phyloP scores from a whole-genome alignment of 2,329 filamentous ascomycete genomes.

The Alternaria sp. region DNA sequence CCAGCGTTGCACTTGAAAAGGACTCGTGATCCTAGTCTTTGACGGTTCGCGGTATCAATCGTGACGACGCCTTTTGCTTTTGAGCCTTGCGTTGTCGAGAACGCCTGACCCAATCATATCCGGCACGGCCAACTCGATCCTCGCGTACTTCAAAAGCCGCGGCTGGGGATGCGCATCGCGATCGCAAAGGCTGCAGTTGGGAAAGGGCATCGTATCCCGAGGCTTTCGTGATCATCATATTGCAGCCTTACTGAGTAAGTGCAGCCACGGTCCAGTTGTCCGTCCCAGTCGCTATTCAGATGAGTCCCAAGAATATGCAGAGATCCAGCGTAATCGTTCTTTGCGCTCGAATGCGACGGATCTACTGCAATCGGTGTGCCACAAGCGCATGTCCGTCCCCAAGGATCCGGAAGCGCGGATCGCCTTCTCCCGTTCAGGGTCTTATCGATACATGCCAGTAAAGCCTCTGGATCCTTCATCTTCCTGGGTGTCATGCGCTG shows the following conservation, averaged over 20 bases:
- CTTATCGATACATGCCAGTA: background rate
- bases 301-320: too few relatives aligned
- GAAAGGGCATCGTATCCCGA: background rate
- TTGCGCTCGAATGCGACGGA: background rate
- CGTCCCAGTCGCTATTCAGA: too few relatives aligned
- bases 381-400: background rate
- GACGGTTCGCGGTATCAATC: background rate
- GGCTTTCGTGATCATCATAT: too few relatives aligned
- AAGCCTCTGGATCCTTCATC: background rate
- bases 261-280: too few relatives aligned
- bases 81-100: background rate
- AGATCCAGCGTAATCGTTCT: background rate
- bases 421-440: background rate
- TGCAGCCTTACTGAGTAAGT: too few relatives aligned
- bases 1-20: background rate
- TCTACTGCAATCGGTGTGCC: background rate
- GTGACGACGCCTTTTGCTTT: constrained; percentile 4
- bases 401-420: background rate
- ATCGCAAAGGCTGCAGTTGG: background rate
- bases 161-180: background rate
- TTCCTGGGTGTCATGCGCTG: background rate
- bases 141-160: background rate
- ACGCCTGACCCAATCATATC: constrained; percentile 4
- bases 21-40: background rate
- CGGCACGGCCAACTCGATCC: background rate